A percentile compares a stretch with the other conserved stretches of the same genome.
These are phyloP conservation scores for Solanum paucissectum DNA, from an alignment of 257 asterid species.

Conservation along the genomic window DNA sequence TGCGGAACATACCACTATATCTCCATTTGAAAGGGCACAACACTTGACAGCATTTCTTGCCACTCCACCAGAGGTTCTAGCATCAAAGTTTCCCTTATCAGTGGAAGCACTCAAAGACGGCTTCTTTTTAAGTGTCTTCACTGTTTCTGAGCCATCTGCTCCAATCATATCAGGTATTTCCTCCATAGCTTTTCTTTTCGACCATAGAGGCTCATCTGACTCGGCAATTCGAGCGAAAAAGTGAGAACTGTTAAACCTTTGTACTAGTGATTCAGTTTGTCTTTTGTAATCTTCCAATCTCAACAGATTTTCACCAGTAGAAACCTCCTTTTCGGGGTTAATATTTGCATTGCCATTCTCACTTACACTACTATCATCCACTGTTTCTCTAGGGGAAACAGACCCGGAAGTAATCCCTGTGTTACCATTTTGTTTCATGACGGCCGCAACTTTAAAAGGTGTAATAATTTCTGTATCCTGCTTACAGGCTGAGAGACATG, in stretches of 20 bases:
- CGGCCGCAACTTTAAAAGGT: constrained; percentile 93
- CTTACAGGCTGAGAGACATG: constrained; percentile 81
- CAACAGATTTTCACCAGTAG: constrained; percentile 75
- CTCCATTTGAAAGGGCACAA: constrained; percentile 79
- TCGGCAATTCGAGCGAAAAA: constrained; percentile 83
- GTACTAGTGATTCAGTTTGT: constrained; percentile 64
- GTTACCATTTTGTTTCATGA: constrained; percentile 59
- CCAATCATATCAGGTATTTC: constrained; percentile 24
- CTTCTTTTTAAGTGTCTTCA: constrained; percentile 23
- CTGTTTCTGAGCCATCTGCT: constrained; percentile 30
- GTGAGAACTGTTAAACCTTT: constrained; percentile 63
- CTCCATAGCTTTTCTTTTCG: constrained; percentile 48
- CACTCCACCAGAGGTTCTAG: constrained; percentile 78
- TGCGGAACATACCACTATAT: constrained; percentile 78
- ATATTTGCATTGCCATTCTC: constrained; percentile 26
- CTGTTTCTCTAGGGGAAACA: constrained; percentile 16
- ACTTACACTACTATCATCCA: constrained; percentile 20
- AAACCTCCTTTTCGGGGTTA: constrained; percentile 33
- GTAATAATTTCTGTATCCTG: constrained; percentile 89
- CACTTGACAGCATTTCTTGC: constrained; percentile 90
- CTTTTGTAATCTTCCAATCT: constrained; percentile 81
- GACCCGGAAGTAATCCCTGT: constrained; percentile 18
- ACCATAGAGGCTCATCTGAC: constrained; percentile 81
- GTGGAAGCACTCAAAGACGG: constrained; percentile 39
- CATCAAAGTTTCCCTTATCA: constrained; percentile 76